Evolutionary conservation across 345 rosid genomes (phyloP).

Genomic region (Syzygium jambos): DNA sequence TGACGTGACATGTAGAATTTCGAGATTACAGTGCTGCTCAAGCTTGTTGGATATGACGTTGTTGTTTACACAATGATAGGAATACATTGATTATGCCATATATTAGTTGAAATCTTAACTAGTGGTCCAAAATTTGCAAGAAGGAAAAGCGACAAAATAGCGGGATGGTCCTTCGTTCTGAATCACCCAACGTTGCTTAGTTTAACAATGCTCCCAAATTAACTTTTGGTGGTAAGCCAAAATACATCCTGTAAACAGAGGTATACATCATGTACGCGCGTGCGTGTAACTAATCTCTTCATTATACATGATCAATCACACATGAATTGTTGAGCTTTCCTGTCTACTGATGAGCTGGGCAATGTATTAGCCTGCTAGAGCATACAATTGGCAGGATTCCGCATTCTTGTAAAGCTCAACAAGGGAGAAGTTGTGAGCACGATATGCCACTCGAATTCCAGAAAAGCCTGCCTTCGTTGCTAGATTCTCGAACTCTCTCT

Average conservation of each 20-base stretch:
- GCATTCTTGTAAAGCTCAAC: conserved; percentile 25
- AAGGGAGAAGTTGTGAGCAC: conserved; percentile 26
- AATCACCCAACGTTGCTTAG: background rate
- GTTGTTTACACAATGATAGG: background rate
- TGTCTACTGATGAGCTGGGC: background rate
- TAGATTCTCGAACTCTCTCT: conserved; percentile 23
- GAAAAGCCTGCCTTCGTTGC: conserved; percentile 44
- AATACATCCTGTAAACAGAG: background rate
- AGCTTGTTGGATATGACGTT: background rate
- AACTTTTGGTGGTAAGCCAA: background rate
- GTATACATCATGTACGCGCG: background rate
- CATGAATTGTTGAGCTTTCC: background rate
- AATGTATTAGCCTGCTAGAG: background rate
- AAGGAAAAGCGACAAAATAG: background rate
- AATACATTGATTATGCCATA: background rate
- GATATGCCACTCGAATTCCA: conserved; percentile 20
- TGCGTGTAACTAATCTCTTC: background rate
- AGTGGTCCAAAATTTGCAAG: background rate
- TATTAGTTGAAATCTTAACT: background rate
- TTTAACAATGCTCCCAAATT: background rate
- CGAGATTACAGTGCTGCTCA: background rate
- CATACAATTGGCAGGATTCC: background rate
- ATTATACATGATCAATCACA: background rate
- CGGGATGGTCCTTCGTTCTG: background rate
- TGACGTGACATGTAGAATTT: background rate